A percentile compares a stretch with the other conserved stretches of the same genome.
Conservation (phyloP, 2,329 filamentous ascomycete genomes). For the Arthrobotrys iridis region DNA sequence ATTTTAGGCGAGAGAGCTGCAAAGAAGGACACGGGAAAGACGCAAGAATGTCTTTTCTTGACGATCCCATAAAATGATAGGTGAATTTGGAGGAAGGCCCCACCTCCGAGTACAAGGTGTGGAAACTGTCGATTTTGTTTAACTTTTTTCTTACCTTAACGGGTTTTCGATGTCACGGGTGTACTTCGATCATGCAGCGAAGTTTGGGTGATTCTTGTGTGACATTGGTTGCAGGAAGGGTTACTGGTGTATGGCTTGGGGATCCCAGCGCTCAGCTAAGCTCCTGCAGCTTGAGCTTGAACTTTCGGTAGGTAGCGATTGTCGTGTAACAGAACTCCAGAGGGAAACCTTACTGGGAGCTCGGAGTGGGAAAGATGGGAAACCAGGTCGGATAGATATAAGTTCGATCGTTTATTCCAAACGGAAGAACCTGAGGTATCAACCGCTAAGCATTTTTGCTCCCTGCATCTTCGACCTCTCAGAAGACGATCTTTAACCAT, state of each 20-base stretch:
- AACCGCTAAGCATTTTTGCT: constrained; percentile 13
- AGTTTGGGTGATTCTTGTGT: constrained; percentile 16
- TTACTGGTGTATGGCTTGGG: not conserved
- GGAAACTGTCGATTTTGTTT: constrained; percentile 25
- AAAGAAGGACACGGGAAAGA: constrained; percentile 43
- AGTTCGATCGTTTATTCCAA: not conserved
- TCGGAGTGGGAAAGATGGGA: not conserved
- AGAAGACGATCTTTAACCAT: constrained; percentile 14
- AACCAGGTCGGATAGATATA: constrained; percentile 20
- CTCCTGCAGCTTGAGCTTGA: constrained; percentile 12
- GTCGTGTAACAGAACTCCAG: constrained; percentile 35
- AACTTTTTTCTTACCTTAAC: not conserved
- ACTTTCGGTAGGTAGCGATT: constrained; percentile 44
- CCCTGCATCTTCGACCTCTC: constrained; percentile 18
- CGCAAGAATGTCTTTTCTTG: constrained; percentile 47
- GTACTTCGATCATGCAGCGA: constrained; percentile 27
- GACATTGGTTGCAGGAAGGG: constrained; percentile 13
- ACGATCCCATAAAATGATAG: constrained; percentile 33
- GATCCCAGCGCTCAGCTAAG: constrained; percentile 10
- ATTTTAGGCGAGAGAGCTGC: constrained; percentile 36
- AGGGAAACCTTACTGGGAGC: constrained; percentile 16
- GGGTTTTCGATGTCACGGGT: constrained; percentile 36
- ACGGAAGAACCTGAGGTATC: not conserved
- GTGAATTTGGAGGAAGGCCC: not conserved
- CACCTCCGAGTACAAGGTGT: constrained; percentile 34